These are phyloP conservation scores for Tolypocladium album DNA, from an alignment of 2,329 filamentous ascomycete species.

Conservation along the genomic window DNA sequence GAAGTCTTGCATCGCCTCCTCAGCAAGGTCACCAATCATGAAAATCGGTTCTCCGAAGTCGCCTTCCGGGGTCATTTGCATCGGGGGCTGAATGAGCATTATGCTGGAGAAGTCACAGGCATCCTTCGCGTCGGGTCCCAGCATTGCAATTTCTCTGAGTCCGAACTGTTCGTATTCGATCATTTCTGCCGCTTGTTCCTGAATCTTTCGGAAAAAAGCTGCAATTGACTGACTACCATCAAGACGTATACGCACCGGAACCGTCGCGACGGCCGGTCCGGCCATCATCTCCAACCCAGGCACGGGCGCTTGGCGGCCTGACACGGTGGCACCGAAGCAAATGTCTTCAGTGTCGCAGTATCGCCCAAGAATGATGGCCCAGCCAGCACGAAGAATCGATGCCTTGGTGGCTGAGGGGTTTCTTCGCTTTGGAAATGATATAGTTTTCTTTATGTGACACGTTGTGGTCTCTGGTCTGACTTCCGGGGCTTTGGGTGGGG, in stretches of 20 bases:
- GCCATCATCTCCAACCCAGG: background rate
- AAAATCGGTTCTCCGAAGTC: background rate
- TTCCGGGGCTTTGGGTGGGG: background rate
- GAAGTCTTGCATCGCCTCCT: background rate
- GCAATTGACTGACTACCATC: background rate
- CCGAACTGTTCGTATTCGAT: background rate
- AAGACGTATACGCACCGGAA: background rate
- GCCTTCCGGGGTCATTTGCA: background rate
- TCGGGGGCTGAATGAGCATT: background rate
- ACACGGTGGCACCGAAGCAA: background rate
- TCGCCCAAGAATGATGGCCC: background rate
- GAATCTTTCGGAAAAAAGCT: constrained; percentile 1
- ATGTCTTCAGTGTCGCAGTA: background rate
- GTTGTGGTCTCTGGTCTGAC: background rate
- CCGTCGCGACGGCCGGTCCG: background rate
- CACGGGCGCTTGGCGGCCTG: background rate
- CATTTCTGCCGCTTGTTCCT: constrained; percentile 6
- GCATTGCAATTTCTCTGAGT: background rate
- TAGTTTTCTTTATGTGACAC: background rate
- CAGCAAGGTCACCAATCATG: background rate
- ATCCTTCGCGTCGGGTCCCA: background rate
- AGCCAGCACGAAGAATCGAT: background rate
- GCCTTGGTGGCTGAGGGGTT: background rate
- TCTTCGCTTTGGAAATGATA: background rate
- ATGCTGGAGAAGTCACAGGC: background rate